Percentiles rank a stretch among this genome's conserved stretches.
Conservation (phyloP, 2,329 filamentous ascomycete species). For the Emmonsia crescens region DNA sequence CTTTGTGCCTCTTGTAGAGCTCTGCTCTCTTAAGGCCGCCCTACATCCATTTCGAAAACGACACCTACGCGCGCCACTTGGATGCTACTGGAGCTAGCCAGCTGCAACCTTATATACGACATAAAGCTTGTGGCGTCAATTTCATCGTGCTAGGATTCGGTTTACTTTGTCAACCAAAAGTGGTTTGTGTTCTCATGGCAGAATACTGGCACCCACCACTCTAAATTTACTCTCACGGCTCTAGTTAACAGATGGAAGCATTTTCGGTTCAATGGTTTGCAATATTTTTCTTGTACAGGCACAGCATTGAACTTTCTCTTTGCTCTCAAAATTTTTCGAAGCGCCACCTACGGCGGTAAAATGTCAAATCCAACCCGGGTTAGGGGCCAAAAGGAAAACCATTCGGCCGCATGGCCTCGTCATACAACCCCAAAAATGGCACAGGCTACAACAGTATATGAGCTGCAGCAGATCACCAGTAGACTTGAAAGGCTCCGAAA, state of each 20-base stretch:
- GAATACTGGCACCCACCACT: neutral
- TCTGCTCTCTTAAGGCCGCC: neutral
- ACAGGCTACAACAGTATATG: neutral
- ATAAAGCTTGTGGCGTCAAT: neutral
- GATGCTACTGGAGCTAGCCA: neutral
- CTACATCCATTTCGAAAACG: neutral
- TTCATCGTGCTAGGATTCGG: neutral
- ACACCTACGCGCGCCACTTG: neutral
- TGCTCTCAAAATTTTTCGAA: neutral
- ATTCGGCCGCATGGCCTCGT: neutral
- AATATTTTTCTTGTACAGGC: neutral
- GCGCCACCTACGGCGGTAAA: neutral
- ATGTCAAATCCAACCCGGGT: neutral
- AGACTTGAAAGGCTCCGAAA: neutral
- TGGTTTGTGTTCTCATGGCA: neutral
- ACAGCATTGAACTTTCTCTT: neutral
- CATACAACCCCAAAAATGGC: neutral
- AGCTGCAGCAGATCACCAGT: neutral
- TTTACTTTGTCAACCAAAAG: neutral
- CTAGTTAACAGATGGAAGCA: neutral
- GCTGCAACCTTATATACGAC: neutral
- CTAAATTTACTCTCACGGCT: neutral
- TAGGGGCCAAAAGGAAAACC: neutral
- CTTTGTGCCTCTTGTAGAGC: neutral
- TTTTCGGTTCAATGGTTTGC: neutral